Percentiles rank a stretch among this genome's conserved stretches.
These are phyloP conservation scores for Backusella luteola DNA, from an alignment of 192 early-diverging fungal species.

Conservation along the genomic window DNA sequence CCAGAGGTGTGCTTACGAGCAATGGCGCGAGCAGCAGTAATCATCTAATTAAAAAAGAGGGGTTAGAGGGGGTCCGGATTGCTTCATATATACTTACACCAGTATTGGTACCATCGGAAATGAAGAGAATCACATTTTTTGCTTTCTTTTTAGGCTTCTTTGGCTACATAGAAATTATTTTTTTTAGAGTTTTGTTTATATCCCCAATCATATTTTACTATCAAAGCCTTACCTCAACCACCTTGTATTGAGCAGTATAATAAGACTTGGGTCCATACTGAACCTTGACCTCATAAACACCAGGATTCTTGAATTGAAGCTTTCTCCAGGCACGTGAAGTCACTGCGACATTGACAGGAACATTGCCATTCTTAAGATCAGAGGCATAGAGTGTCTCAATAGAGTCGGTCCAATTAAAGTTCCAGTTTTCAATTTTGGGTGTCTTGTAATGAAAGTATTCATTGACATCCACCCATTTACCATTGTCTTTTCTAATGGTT, in stretches of 20 bases:
- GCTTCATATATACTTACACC: slow-evolving; percentile 19
- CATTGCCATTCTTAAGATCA: slow-evolving; percentile 28
- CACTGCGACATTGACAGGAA: slow-evolving; percentile 50
- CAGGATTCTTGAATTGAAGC: slow-evolving; percentile 41
- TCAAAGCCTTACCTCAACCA: slow-evolving; percentile 26
- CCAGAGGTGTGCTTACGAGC: slow-evolving; percentile 55
- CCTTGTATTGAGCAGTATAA: slow-evolving; percentile 46
- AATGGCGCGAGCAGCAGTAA: slow-evolving; percentile 60
- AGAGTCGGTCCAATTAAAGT: slow-evolving; percentile 49
- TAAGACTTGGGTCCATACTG: slow-evolving; percentile 48
- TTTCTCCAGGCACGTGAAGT: slow-evolving; percentile 47
- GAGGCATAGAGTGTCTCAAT: slow-evolving; percentile 39
- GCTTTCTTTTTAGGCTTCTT: slow-evolving; percentile 44
- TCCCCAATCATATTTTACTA: not conserved
- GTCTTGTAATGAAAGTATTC: slow-evolving; percentile 38
- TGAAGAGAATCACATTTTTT: slow-evolving; percentile 66
- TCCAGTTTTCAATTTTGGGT: slow-evolving; percentile 43
- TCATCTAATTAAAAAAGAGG: slow-evolving; percentile 39
- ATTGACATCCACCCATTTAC: slow-evolving; percentile 39
- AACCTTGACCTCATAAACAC: slow-evolving; percentile 48
- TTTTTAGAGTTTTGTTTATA: not conserved
- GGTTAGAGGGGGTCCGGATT: not conserved
- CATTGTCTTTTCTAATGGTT: slow-evolving; percentile 40
- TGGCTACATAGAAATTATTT: not conserved
- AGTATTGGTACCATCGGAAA: slow-evolving; percentile 63